These are phyloP conservation scores for Tetrapisispora pingtungensis DNA, from an alignment of 805 yeast species.

Conservation along the genomic window DNA sequence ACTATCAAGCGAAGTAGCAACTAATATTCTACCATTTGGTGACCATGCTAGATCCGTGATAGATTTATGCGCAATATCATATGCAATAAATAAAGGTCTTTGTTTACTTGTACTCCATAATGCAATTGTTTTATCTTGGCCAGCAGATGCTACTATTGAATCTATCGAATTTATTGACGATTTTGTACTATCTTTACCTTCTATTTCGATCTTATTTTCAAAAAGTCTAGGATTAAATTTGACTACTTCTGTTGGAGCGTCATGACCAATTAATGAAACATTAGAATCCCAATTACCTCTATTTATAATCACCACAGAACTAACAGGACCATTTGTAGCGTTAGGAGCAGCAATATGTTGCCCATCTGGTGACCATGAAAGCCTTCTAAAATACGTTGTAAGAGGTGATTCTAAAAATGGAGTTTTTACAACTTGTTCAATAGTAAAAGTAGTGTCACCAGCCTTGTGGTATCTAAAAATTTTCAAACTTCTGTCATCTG, in stretches of 20 bases:
- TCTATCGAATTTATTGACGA: slow-evolving; percentile 28
- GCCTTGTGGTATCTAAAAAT: slow-evolving; percentile 77
- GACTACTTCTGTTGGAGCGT: slow-evolving; percentile 76
- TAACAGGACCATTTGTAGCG: slow-evolving; percentile 75
- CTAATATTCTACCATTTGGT: slow-evolving; percentile 67
- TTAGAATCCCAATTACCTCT: slow-evolving; percentile 76
- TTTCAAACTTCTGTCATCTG: slow-evolving; percentile 88
- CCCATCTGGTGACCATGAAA: slow-evolving; percentile 90
- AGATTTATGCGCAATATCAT: slow-evolving; percentile 63
- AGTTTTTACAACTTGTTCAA: slow-evolving; percentile 71
- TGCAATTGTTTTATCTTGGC: slow-evolving; percentile 83
- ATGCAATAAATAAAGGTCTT: slow-evolving; percentile 71
- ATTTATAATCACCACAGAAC: slow-evolving; percentile 61
- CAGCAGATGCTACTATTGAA: slow-evolving; percentile 87
- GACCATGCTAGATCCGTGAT: slow-evolving; percentile 89
- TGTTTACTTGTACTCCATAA: slow-evolving; percentile 76
- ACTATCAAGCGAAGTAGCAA: slow-evolving; percentile 77
- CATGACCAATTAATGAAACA: slow-evolving; percentile 70
- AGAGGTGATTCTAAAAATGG: slow-evolving; percentile 87
- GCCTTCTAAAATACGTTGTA: slow-evolving; percentile 78
- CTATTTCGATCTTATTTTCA: slow-evolving; percentile 18
- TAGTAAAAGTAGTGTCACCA: slow-evolving; percentile 65
- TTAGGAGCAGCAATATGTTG: slow-evolving; percentile 79
- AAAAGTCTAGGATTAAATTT: slow-evolving; percentile 63
- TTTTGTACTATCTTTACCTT: neutral